Base-by-base conservation (phyloP, 768 basidiomycete species). In the Tubosaeta sp. region DNA sequence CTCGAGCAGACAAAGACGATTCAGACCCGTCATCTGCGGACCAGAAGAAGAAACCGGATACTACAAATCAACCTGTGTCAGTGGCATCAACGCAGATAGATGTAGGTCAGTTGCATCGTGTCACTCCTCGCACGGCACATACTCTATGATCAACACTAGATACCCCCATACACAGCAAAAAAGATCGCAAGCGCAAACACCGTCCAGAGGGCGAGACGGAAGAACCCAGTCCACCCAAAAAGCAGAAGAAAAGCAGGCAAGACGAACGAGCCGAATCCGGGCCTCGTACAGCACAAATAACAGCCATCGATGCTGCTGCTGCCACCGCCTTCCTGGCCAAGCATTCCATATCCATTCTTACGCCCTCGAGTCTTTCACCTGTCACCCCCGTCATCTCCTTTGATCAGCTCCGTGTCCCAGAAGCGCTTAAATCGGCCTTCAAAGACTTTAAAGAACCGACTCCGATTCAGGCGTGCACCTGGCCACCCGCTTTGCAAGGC, bases 391-490 rank as follows among this genome's bases (percentile, higher is more conserved):
- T 92, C 46, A 76, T 87, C 43, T 77, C 82, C 2, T 95, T 99
- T 65, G 72, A 79, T 52, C 81, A 88, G 49, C 79, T 98, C 1
- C 75, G 74, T 27, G 78, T 97, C 45, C 82, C 87, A 6, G 67
- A 72, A 1, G 73, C 75, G 13, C 79, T 98, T 32, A 78, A 76
- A 38, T 62, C 71, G 1, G 85, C 83, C 0, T 84, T 97, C 53
- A 67, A 74, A 44, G 74, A 73, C 8, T 99, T 94, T 74, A 81
- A 84, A 57, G 83, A 87, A 57, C 95, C 97, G 5, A 95, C 95
- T 0, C 95, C 97, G 0, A 93, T 99, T 49, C 97, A 99, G 66
- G 86, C 92, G 6, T 95, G 91, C 60, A 83, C 94, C 12, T 98
- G 95, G 95, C 92, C 95, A 2, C 84, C 89, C 32, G 84, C 90